These are phyloP conservation scores for Lagenidium giganteum DNA, from an alignment of 352 stramenopile genomes.

Conservation along the genomic window DNA sequence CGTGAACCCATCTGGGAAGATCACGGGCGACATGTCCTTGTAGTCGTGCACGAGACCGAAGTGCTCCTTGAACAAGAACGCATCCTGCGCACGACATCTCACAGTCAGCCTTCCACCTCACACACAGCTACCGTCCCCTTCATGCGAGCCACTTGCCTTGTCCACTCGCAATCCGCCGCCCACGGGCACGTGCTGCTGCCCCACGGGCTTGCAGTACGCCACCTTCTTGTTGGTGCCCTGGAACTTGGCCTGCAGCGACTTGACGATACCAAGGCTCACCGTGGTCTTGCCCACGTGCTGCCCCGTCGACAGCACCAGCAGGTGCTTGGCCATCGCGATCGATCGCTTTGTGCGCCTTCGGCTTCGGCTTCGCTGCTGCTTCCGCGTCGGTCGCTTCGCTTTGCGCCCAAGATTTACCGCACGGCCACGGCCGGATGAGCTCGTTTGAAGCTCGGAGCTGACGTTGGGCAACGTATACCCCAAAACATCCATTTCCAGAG, in stretches of 20 bases:
- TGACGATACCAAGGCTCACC: constrained; percentile 92
- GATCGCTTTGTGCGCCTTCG: no score
- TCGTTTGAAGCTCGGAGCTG: no score
- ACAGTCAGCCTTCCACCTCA: constrained; percentile 35
- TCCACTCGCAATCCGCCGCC: constrained; percentile 81
- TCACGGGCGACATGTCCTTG: constrained; percentile 96
- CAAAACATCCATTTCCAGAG: no score
- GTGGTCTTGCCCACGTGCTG: constrained; percentile 99
- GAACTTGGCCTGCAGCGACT: constrained; percentile 91
- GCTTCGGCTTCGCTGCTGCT: no score
- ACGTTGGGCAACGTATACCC: no score
- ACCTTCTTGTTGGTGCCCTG: constrained; percentile 48
- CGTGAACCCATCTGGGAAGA: constrained; percentile 96
- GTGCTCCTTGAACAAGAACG: constrained; percentile 94
- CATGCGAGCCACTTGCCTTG: constrained; percentile 36
- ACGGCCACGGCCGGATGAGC: no score
- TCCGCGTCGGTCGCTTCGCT: no score
- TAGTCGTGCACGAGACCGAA: constrained; percentile 96
- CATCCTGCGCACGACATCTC: constrained; percentile 52
- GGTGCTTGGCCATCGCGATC: constrained; percentile 52
- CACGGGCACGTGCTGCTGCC: constrained; percentile 90
- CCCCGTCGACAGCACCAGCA: constrained; percentile 86
- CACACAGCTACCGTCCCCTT: no score
- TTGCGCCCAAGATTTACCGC: no score
- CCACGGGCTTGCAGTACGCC: constrained; percentile 95